Evolutionary conservation across 495 filamentous ascomycete genomes (phyloP), one percentile per base, ranked within the genome.

Genomic region (Terfezia boudieri): DNA sequence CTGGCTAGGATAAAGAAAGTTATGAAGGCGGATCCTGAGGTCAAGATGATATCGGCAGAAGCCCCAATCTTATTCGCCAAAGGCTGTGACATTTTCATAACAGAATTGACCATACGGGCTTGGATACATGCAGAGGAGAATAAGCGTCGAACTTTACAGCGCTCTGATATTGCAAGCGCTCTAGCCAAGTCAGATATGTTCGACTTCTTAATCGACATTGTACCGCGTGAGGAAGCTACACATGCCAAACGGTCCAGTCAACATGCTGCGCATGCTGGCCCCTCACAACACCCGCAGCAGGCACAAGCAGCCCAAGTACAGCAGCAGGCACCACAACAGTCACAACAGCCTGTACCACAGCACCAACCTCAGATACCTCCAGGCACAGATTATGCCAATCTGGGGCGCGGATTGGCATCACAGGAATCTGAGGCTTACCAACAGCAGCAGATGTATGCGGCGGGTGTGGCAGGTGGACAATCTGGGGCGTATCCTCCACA

Each of bases 61-160:
- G 90, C 90, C 7, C 90, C 90, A 11, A 98, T 98, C 63, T 71
- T 98, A 14, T 98, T 98, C 64, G 90, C 90, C 51, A 98, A 98
- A 71, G 90, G 92, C 43, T 98, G 90, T 69, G 90, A 98, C 66
- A 95, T 98, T 62, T 98, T 98, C 71, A 98, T 98, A 64, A 98
- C 90, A 4, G 90, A 98, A 68, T 73, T 98, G 49, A 96, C 90
- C 1, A 98, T 98, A 90, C 85, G 90, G 51, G 90, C 90, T n/a
- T 98, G 90, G 90, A 96, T 98, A 26, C 90, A 96, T 61, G 90
- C 90, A 5, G 90, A 98, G 65, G 90, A 98, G 67, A 98, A 98
- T 73, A 98, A 98, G 72, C 76, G 90, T 12, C 81, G 90, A 11
- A 98, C 90, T 2, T 74, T 98, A 37, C 90, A 98, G 68, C 79